phyloP scores from a whole-genome alignment of 2,329 filamentous ascomycete species.

The Microcyclospora pomicola region DNA sequence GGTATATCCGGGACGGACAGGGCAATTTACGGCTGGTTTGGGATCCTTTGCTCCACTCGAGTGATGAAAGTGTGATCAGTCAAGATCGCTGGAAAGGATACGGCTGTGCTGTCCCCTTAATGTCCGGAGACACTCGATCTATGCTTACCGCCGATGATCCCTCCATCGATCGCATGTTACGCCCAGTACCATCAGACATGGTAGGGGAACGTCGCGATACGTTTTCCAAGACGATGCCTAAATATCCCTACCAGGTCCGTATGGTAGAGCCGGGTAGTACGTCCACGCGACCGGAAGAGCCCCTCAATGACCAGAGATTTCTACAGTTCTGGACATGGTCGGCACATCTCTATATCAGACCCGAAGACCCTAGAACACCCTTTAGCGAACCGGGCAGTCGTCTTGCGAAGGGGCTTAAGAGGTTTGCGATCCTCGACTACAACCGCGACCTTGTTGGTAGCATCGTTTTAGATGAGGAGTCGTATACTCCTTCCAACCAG shows the following conservation, averaged over 20 bases:
- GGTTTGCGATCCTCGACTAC: neutral
- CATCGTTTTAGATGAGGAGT: neutral
- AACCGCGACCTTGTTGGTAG: neutral
- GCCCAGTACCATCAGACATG: neutral
- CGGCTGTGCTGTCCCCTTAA: too few relatives aligned
- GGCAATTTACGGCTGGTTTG: conserved; percentile 21
- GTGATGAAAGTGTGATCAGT: neutral
- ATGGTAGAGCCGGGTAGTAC: conserved; percentile 1
- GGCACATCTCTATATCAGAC: conserved; percentile 7
- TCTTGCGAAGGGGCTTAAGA: neutral
- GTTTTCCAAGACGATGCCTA: conserved; percentile 7
- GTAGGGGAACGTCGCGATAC: neutral
- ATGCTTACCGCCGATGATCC: too few relatives aligned
- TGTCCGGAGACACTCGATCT: too few relatives aligned
- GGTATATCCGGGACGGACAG: conserved; percentile 22
- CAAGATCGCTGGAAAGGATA: conserved; percentile 2
- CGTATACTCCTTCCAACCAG: too few relatives aligned
- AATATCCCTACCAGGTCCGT: conserved; percentile 7
- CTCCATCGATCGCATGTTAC: neutral
- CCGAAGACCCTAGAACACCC: too few relatives aligned
- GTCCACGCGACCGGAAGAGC: conserved; percentile 7
- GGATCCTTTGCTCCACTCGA: conserved; percentile 6
- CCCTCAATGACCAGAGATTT: conserved; percentile 1
- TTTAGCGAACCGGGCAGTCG: neutral
- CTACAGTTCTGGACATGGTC: conserved; percentile 24